Evolutionary conservation across 768 basidiomycete genomes (phyloP), one percentile per base, ranked within the genome.

Genomic region (Amanita thiersii): DNA sequence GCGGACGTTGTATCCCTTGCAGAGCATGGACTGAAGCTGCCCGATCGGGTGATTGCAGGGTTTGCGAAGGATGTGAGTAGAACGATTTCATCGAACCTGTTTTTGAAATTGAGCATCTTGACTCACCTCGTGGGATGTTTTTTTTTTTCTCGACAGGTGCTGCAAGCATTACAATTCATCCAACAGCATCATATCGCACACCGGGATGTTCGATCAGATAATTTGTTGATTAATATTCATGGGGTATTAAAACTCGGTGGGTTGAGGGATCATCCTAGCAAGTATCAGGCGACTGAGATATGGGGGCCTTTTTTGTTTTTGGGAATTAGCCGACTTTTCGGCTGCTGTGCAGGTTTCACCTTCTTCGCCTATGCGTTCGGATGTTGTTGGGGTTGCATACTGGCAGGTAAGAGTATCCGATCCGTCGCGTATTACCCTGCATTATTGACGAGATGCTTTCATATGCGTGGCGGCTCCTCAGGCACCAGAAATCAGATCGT

Each of bases 141-240:
- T 37, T 15, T 29, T 32, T 45, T 2, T 7, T 39, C 7, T 44
- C 40, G 29, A 12, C 45, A 89, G 86, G 67, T 79, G 21, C 61
- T 90, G 11, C 56, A 65, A 24, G 88, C 79, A 4, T 59, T 91
- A 14, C 72, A 73, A 28, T 86, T 77, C 52, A 63, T 91, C 38
- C 76, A 79, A 48, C 61, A 60, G 26, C 71, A 78, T 38, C 64
- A 70, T 20, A 82, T 91, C 32, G 86, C 83, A 2, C 88, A 91
- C 59, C 75, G 88, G 21, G 88, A 91, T 58, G 69, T 91, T 35
- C 77, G 88, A 17, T 86, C 86, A 8, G 88, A 91, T 55, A 91
- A 91, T 56, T 48, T 90, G 40, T 63, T 91, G 29, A 62, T 91
- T 41, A 86, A 85, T 40, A 66, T 62, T 32, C 59, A 70, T 6